phyloP scores from a whole-genome alignment of 1,139 yeast species.

The Eremothecium coryli region DNA sequence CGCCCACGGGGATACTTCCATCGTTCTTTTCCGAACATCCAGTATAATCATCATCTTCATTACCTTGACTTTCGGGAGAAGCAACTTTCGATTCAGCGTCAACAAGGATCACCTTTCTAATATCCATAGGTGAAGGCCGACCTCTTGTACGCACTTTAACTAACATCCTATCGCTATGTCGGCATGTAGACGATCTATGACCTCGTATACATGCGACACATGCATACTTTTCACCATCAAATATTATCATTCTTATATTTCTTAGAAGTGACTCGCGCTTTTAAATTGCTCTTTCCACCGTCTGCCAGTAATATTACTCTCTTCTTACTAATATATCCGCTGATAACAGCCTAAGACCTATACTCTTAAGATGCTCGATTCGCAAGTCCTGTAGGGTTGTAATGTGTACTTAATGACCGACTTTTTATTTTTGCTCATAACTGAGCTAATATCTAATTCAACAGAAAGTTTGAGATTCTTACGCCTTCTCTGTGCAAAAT shows the following conservation, averaged over 20 bases:
- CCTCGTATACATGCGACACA: conserved; percentile 88
- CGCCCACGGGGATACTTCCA: neutral
- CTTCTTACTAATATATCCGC: no score
- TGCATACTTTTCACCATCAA: conserved; percentile 80
- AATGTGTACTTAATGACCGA: no score
- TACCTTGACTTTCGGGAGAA: conserved; percentile 5
- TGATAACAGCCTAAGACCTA: no score
- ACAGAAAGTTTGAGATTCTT: no score
- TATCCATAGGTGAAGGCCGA: conserved; percentile 43
- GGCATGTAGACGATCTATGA: conserved; percentile 81
- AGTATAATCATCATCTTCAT: conserved; percentile 2
- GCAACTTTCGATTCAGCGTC: conserved; percentile 24
- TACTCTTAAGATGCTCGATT: no score
- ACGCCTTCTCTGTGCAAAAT: no score
- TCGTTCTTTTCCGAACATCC: neutral
- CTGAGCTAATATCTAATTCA: no score
- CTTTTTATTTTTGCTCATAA: no score
- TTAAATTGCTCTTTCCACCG: no score
- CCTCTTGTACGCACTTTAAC: conserved; percentile 86
- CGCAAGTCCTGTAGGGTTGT: no score
- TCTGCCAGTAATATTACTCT: no score
- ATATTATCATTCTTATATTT: conserved; percentile 61
- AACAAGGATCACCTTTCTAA: conserved; percentile 29
- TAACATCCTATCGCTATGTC: conserved; percentile 68
- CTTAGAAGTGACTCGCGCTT: no score